Evolutionary conservation across 2,329 filamentous ascomycete species (phyloP).

Genomic region (Neonectria coccinea): DNA sequence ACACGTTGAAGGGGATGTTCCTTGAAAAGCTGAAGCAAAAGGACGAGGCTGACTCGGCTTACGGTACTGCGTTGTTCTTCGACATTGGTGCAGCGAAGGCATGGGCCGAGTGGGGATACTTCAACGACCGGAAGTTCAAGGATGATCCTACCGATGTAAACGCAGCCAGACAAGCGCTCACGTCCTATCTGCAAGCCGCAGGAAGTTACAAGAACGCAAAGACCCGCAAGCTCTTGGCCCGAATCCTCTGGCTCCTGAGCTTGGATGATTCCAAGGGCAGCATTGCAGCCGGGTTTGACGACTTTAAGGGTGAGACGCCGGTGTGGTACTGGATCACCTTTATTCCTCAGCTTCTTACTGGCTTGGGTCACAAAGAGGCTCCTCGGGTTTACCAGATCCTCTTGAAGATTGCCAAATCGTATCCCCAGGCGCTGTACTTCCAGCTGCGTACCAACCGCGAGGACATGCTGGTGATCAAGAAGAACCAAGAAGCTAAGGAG

Average conservation of each 20-base stretch:
- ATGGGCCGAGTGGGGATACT: constrained; percentile 99
- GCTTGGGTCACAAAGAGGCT: constrained; percentile 91
- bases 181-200: constrained; percentile 95
- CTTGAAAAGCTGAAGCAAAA: constrained; percentile 92
- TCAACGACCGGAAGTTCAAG: constrained; percentile 97
- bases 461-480: constrained; percentile 93
- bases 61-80: constrained; percentile 94
- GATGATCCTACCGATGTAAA: constrained; percentile 85
- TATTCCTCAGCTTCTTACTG: constrained; percentile 94
- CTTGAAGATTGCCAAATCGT: constrained; percentile 93
- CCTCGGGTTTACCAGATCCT: constrained; percentile 87
- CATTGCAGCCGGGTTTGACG: constrained; percentile 88
- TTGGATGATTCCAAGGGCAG: constrained; percentile 88
- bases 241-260: constrained; percentile 95
- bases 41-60: constrained; percentile 91
- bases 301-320: constrained; percentile 96
- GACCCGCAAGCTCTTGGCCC: constrained; percentile 90
- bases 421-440: constrained; percentile 96
- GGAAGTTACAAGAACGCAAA: constrained; percentile 98
- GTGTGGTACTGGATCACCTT: constrained; percentile 99
- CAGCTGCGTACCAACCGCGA: constrained; percentile 92
- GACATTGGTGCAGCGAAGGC: constrained; percentile 96
- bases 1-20: constrained; percentile 99
- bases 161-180: constrained; percentile 89
- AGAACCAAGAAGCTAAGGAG: constrained; percentile 83